Evolutionary conservation across 2,329 filamentous ascomycete species (phyloP), one percentile per base, ranked within the genome.

Genomic region (Fusarium graminum): DNA sequence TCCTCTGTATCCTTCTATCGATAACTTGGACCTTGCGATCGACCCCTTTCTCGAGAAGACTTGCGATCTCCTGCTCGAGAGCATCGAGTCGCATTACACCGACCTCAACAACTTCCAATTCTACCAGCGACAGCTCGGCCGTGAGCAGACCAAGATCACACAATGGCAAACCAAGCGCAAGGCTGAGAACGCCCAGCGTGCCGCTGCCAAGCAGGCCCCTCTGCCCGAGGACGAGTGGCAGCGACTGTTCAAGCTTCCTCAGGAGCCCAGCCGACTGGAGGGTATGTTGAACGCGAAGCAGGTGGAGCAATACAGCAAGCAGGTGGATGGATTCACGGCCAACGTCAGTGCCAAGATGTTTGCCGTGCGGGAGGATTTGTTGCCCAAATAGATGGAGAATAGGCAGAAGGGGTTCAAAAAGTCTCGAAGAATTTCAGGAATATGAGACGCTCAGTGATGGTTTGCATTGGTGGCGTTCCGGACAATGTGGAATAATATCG

Each of bases 1-100:
- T 52, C 91, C 92, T 42, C 87, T 97, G 49, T 90, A 92, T 76
- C 94, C 94, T 52, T 97, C 96, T 76, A 90, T 93, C 78, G 94
- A 97, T 75, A 89, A 88, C 68, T 89, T 99, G 59, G 93, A 97
- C 73, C 89, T 99, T 65, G 92, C 91, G 69, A 96, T 98, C 80
- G 95, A 99, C 78, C 95, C 95, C 30, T 97, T 96, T 86, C 89
- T 99, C 45, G 94, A 98, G 86, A 97, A 97, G 88, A 97, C 94
- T 51, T 97, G 93, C 82, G 94, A 99, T 77, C 88, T 97, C 71
- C 88, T 99, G 57, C 89, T 98, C 66, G 95, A 99, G 77, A 93
- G 91, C 84, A 97, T 99, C 78, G 95, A 99, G 85, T 91, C 91
- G 55, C 95, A 99, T 85, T 95, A 98, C 83, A 97, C 94, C 62